Conservation (phyloP, 805 yeast genomes). For the Candida pini region DNA sequence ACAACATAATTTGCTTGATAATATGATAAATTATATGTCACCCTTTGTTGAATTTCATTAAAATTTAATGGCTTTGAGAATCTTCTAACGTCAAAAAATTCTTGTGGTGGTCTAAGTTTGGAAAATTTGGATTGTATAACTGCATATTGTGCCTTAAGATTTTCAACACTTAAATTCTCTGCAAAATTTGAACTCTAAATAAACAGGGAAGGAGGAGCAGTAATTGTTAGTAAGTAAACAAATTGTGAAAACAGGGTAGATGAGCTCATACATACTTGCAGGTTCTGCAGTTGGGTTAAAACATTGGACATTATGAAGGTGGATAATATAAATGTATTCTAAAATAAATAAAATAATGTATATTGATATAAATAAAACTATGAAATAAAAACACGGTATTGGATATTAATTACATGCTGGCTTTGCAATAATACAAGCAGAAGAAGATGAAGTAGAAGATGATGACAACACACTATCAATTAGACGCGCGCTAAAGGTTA, state of each 20-base stretch:
- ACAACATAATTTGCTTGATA: slow-evolving; percentile 82
- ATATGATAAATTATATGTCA: slow-evolving; percentile 78
- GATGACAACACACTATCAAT: too few species aligned
- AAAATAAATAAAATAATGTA: too few species aligned
- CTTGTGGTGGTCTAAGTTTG: slow-evolving; percentile 82
- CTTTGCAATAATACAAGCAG: too few species aligned
- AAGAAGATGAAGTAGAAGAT: too few species aligned
- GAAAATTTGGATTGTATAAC: slow-evolving; percentile 60
- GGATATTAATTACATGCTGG: too few species aligned
- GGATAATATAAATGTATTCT: too few species aligned
- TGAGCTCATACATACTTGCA: slow-evolving; percentile 32
- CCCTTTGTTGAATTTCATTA: slow-evolving; percentile 84
- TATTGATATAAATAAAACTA: too few species aligned
- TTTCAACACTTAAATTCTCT: slow-evolving; percentile 46
- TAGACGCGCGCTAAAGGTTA: too few species aligned
- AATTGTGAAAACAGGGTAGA: neutral
- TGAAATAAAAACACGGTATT: too few species aligned
- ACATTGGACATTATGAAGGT: slow-evolving; percentile 17
- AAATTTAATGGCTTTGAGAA: slow-evolving; percentile 87
- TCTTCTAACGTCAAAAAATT: slow-evolving; percentile 87
- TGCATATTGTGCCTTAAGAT: slow-evolving; percentile 33
- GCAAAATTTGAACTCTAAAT: slow-evolving; percentile 35
- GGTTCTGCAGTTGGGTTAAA: slow-evolving; percentile 33
- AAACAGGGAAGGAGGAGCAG: neutral
- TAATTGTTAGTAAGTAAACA: slow-evolving; percentile 11